Evolutionary conservation across 352 stramenopile genomes (phyloP), one percentile per base, ranked within the genome.

Genomic region (Phytophthora hybrid): DNA sequence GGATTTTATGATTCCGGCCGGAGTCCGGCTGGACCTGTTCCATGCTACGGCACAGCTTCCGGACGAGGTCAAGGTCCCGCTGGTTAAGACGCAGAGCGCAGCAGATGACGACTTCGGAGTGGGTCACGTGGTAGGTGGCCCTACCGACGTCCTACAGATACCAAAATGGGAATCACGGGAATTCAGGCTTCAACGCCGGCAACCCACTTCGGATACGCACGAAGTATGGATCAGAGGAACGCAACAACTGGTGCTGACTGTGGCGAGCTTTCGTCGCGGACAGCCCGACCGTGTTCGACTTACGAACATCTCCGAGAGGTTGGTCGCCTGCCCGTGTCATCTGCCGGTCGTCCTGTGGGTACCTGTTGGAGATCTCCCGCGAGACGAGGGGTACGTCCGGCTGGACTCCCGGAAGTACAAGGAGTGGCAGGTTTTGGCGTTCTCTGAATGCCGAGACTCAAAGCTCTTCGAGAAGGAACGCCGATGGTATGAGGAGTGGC

Each of bases 371-470:
- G 8, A 10, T 0, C 18, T 66, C 4, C 54, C 65, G 2, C 10
- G n/a, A 3, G 18, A 39, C 0, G 16, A n/a, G 3, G 65, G 65
- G 0, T 72, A 72, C 14, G 54, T 58, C 2, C 19, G 23, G 1
- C 4, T 61, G 1, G 7, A 49, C 5, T 66, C 65, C 0, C 23
- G 2, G 29, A 54, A 51, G 7, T 62, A 72, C 18, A 7, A 16
- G 1, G 65, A 66, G 26, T 66, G 57, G 65, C 56, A 72, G 16
- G 47, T 66, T 0, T 4, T 66, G 0, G 47, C 56, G 1, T 72
- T 61, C n/a, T 31, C 26, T 4, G 26, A 31, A 31, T 31, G 26
- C 3, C 26, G 26, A 31, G 26, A 31, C 26, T 31, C 26, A 31
- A 58, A 39, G 3, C 16, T 69, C 21, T 62, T 62, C 11, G 3